phyloP scores from a whole-genome alignment of 1,139 yeast species.

The Nematodospora anomalae region DNA sequence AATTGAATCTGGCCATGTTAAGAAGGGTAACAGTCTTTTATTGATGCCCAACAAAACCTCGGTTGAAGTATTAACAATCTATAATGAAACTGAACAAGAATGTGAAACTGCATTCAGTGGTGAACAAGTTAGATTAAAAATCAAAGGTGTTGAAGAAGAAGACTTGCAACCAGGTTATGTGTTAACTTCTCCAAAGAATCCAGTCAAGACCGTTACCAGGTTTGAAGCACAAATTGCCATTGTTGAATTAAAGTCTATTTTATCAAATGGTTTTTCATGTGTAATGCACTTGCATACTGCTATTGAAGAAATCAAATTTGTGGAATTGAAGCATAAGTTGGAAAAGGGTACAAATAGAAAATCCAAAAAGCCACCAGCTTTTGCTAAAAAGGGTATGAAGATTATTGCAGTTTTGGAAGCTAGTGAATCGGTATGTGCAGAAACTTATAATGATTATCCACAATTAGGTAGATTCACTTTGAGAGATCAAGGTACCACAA shows the following conservation, averaged over 20 bases:
- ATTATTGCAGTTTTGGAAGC: slow-evolving; percentile 89
- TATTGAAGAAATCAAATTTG: slow-evolving; percentile 87
- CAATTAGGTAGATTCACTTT: slow-evolving; percentile 97
- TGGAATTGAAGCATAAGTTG: slow-evolving; percentile 83
- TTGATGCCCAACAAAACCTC: slow-evolving; percentile 89
- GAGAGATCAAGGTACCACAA: slow-evolving; percentile 97
- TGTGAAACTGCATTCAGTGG: slow-evolving; percentile 90
- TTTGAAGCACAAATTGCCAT: slow-evolving; percentile 97
- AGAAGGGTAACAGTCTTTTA: slow-evolving; percentile 71
- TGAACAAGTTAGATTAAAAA: slow-evolving; percentile 91
- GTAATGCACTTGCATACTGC: slow-evolving; percentile 99
- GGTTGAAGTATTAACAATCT: slow-evolving; percentile 84
- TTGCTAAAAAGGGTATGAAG: slow-evolving; percentile 99
- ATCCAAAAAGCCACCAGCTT: slow-evolving; percentile 96
- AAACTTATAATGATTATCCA: slow-evolving; percentile 86
- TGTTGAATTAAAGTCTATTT: slow-evolving; percentile 90
- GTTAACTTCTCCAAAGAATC: slow-evolving; percentile 78
- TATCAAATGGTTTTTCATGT: slow-evolving; percentile 95
- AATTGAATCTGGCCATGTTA: slow-evolving; percentile 91
- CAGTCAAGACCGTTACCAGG: slow-evolving; percentile 85
- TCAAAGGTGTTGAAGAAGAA: slow-evolving; percentile 96
- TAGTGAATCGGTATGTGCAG: slow-evolving; percentile 86
- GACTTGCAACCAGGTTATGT: slow-evolving; percentile 92
- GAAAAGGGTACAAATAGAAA: slow-evolving; percentile 97
- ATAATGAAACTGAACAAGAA: slow-evolving; percentile 94